These are phyloP conservation scores for Gastrolobium bilobum DNA, from an alignment of 306 rosid genomes.

Conservation along the genomic window DNA sequence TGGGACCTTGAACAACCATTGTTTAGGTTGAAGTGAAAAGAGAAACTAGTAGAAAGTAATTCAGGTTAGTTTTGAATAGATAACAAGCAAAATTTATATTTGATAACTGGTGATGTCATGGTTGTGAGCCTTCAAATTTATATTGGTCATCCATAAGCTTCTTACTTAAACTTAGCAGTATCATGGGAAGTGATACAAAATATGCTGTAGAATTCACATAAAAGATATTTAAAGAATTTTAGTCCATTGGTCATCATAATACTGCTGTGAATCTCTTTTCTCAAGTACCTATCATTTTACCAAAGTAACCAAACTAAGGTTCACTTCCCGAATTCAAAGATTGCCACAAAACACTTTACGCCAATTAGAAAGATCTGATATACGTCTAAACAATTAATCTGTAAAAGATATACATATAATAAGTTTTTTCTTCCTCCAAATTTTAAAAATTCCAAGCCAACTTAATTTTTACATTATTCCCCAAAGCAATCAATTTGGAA, in stretches of 20 bases:
- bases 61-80: constrained; percentile 2
- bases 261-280: constrained; percentile 8
- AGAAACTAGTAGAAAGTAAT: neutral
- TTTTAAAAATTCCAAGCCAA: neutral
- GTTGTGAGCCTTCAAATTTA: neutral
- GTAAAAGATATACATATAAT: neutral
- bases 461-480: neutral
- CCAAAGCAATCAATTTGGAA: neutral
- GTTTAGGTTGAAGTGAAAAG: neutral
- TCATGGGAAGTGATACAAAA: neutral
- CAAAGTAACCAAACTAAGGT: constrained; percentile 14
- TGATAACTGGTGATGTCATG: neutral
- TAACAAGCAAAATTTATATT: neutral
- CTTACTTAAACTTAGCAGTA: constrained; percentile 4
- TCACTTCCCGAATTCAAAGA: neutral
- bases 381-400: neutral
- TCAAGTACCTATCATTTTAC: constrained; percentile 1
- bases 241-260: neutral
- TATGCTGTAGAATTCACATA: neutral
- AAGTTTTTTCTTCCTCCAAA: neutral
- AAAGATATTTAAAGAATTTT: neutral
- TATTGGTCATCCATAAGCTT: constrained; percentile 4
- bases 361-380: constrained; percentile 1
- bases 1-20: constrained; percentile 4
- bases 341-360: neutral